These are phyloP conservation scores for Curvularia sp. DNA, from an alignment of 2,329 filamentous ascomycete species.

Conservation along the genomic window DNA sequence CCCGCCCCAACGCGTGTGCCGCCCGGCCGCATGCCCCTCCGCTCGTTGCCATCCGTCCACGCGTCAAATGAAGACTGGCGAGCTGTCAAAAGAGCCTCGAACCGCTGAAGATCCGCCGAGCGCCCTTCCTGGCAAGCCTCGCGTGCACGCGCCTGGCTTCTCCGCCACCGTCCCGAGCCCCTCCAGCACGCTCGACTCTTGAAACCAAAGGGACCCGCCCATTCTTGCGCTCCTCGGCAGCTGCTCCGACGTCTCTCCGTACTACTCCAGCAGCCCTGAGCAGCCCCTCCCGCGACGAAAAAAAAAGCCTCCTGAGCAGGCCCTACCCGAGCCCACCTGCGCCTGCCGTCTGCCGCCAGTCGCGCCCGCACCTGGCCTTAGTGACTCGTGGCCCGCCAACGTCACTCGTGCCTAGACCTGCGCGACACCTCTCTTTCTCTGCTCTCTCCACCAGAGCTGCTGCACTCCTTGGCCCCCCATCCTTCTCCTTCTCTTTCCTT, in stretches of 20 bases:
- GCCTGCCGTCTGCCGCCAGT: constrained; percentile 24
- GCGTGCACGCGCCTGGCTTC: constrained; percentile 40
- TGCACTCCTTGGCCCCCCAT: constrained; percentile 1
- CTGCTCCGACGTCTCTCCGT: constrained; percentile 11
- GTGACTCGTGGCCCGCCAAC: constrained; percentile 37
- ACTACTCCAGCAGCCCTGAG: constrained; percentile 6
- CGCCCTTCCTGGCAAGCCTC: constrained; percentile 40
- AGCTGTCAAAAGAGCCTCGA: constrained; percentile 20
- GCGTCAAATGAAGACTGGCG: constrained; percentile 16
- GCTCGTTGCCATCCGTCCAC: constrained; percentile 8
- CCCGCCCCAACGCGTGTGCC: neutral
- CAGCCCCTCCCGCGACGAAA: constrained; percentile 4
- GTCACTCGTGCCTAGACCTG: constrained; percentile 34
- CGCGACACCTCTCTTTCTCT: neutral
- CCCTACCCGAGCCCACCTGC: constrained; percentile 21
- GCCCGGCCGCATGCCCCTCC: constrained; percentile 13
- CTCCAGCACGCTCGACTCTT: constrained; percentile 32
- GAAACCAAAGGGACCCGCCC: constrained; percentile 35
- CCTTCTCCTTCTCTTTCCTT: constrained; percentile 1
- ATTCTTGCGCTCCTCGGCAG: constrained; percentile 9
- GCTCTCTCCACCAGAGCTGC: constrained; percentile 9
- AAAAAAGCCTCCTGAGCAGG: constrained; percentile 12
- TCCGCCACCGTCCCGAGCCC: constrained; percentile 31
- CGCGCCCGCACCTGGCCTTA: constrained; percentile 33
- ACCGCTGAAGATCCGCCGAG: constrained; percentile 26